Percentiles rank a stretch among this genome's conserved stretches.
These are phyloP conservation scores for Yarrowia yakushimensis DNA, from an alignment of 805 yeast genomes.

Conservation along the genomic window DNA sequence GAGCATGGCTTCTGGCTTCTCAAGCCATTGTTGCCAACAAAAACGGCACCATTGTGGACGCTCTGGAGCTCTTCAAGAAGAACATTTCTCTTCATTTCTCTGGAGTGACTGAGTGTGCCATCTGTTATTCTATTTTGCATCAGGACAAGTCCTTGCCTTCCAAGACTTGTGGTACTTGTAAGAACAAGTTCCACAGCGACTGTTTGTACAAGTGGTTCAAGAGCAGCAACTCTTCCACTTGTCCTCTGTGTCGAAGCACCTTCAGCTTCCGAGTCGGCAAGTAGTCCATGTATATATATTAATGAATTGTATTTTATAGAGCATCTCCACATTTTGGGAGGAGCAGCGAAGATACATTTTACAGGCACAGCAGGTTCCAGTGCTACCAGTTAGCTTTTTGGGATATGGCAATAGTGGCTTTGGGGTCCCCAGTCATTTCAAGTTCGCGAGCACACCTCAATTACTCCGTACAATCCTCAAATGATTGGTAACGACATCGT, in stretches of 20 bases:
- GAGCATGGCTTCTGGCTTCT: slow-evolving; percentile 90
- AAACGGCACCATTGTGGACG: slow-evolving; percentile 52
- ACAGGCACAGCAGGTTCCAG: not conserved
- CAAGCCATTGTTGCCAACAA: slow-evolving; percentile 70
- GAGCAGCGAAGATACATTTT: not conserved
- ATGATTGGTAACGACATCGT: no score
- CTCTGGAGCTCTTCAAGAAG: slow-evolving; percentile 63
- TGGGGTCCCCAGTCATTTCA: no score
- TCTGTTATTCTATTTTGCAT: slow-evolving; percentile 88
- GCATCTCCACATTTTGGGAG: slow-evolving; percentile 3
- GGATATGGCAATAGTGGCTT: no score
- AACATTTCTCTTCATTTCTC: slow-evolving; percentile 83
- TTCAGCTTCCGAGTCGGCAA: slow-evolving; percentile 39
- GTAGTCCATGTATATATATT: slow-evolving; percentile 1
- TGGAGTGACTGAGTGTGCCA: slow-evolving; percentile 95
- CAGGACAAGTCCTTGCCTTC: slow-evolving; percentile 89
- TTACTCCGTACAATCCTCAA: no score
- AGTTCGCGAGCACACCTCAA: no score
- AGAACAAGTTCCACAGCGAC: slow-evolving; percentile 91
- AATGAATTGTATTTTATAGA: not conserved
- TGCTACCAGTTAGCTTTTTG: not conserved
- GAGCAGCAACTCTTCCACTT: slow-evolving; percentile 85
- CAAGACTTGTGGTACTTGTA: slow-evolving; percentile 83
- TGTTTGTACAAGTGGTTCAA: slow-evolving; percentile 97
- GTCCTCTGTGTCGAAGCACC: slow-evolving; percentile 85